Evolutionary conservation across 352 stramenopile species (phyloP).

Genomic region (Phytophthora podocarpi): DNA sequence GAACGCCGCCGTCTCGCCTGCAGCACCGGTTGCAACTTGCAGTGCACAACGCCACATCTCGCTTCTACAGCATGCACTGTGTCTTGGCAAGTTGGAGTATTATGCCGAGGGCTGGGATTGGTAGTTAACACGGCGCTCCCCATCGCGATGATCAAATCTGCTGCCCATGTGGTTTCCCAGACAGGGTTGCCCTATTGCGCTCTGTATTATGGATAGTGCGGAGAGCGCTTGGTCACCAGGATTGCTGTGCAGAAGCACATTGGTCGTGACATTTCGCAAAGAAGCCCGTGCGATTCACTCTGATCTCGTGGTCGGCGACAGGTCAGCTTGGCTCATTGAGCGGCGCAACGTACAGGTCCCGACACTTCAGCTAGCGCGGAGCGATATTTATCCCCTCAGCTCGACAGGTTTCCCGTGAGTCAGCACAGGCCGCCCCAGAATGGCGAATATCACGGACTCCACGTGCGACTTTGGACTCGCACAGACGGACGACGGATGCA

Average conservation of each 20-base stretch:
- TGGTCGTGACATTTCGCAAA: conserved; percentile 30
- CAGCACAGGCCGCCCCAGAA: conserved; percentile 10
- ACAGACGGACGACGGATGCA: conserved; percentile 33
- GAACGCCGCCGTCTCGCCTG: neutral
- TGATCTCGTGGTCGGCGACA: conserved; percentile 7
- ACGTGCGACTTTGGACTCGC: conserved; percentile 46
- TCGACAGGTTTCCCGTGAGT: conserved; percentile 9
- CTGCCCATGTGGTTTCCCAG: conserved; percentile 36
- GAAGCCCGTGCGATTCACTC: conserved; percentile 15
- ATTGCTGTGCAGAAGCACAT: conserved; percentile 16
- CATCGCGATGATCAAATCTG: conserved; percentile 32
- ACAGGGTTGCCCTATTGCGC: conserved; percentile 18
- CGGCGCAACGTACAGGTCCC: conserved; percentile 12
- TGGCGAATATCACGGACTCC: conserved; percentile 43
- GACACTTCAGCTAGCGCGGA: conserved; percentile 7
- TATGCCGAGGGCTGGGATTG: conserved; percentile 27
- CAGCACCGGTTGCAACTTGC: conserved; percentile 4
- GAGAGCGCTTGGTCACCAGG: conserved; percentile 10
- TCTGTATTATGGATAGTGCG: conserved; percentile 22
- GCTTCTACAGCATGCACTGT: conserved; percentile 32
- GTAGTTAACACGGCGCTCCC: conserved; percentile 13
- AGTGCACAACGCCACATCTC: conserved; percentile 22
- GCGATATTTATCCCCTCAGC: conserved; percentile 27
- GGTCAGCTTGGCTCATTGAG: conserved; percentile 2
- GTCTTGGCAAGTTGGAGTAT: conserved; percentile 24